Evolutionary conservation across 78 protist genomes (phyloP).

Genomic region (Planoprotostelium fungivorum): DNA sequence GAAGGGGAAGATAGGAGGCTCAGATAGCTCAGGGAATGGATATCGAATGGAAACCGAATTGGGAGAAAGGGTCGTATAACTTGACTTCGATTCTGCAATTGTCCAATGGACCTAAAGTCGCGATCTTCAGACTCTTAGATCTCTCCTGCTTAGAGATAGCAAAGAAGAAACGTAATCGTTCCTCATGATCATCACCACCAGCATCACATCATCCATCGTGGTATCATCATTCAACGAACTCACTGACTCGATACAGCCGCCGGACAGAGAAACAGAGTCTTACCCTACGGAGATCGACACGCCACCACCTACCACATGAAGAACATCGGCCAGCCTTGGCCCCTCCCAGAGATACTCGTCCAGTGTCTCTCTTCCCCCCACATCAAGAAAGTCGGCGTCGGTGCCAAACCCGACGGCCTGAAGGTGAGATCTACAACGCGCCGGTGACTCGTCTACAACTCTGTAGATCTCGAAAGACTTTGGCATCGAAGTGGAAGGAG

Average conservation of each 20-base stretch:
- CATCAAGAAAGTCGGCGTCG: too few relatives aligned
- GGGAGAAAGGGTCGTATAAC: background rate
- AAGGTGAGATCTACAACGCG: background rate
- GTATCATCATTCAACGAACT: too few relatives aligned
- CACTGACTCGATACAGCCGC: too few relatives aligned
- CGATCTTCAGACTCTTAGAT: background rate
- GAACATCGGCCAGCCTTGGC: background rate
- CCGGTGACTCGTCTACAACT: background rate
- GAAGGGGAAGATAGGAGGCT: too few relatives aligned
- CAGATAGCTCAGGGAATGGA: conserved; percentile 2
- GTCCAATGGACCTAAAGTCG: background rate
- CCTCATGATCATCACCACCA: background rate
- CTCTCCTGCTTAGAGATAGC: background rate
- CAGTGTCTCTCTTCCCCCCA: background rate
- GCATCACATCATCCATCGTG: background rate
- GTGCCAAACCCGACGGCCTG: background rate
- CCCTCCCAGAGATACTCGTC: background rate
- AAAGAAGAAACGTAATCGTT: background rate
- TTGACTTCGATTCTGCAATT: background rate
- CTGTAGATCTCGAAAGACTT: background rate
- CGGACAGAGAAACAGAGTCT: background rate
- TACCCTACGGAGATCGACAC: background rate
- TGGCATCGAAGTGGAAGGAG: background rate
- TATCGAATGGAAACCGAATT: background rate
- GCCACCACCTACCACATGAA: background rate